Percentiles rank a stretch among this genome's conserved stretches.
Conservation (phyloP, 2,329 filamentous ascomycete species). For the Teratosphaeria gauchensis region DNA sequence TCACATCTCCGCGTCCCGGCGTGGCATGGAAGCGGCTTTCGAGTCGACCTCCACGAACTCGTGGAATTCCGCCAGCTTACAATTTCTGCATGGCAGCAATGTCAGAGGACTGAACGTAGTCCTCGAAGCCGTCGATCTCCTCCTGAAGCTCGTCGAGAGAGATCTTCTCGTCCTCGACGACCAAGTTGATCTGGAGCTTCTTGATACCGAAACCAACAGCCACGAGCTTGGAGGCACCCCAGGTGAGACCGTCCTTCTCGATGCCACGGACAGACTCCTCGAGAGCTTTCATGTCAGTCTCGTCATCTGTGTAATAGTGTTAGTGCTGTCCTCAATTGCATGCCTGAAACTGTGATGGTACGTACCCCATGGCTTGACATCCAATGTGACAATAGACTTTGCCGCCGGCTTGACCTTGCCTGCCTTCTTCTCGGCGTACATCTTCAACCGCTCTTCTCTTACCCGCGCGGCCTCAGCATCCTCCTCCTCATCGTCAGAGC, state of each 20-base stretch:
- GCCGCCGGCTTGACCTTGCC: conserved; percentile 82
- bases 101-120: conserved; percentile 92
- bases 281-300: conserved; percentile 80
- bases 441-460: conserved; percentile 81
- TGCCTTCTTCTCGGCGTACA: conserved; percentile 96
- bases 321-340: conserved; percentile 8
- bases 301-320: conserved; percentile 38
- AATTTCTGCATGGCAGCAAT: conserved; percentile 87
- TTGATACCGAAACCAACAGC: conserved; percentile 94
- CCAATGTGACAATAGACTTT: conserved; percentile 92
- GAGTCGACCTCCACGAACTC: too few relatives aligned
- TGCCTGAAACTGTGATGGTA: not conserved
- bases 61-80: conserved; percentile 41
- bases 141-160: conserved; percentile 79
- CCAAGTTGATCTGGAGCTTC: conserved; percentile 98
- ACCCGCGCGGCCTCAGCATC: conserved; percentile 75
- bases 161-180: conserved; percentile 95
- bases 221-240: conserved; percentile 85
- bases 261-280: conserved; percentile 74
- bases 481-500: conserved; percentile 87
- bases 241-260: conserved; percentile 87
- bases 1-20: not conserved
- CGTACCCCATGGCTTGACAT: conserved; percentile 99
- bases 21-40: too few relatives aligned
- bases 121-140: conserved; percentile 77